These are phyloP conservation scores for Papilionanthe hybrid DNA, from an alignment of 116 monocot genomes.

Conservation along the genomic window DNA sequence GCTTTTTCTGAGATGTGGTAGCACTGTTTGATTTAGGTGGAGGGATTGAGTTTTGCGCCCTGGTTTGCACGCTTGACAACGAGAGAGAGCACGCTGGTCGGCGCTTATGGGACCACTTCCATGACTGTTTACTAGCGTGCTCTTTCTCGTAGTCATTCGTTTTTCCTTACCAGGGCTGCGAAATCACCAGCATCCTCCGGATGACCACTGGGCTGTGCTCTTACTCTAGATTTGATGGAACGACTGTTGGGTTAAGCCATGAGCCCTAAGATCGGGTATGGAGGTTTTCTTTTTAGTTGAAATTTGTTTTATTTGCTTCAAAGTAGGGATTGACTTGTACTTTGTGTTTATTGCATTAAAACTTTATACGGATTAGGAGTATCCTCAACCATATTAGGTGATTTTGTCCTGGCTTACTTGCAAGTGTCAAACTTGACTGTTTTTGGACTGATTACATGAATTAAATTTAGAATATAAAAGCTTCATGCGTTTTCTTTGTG, in stretches of 20 bases:
- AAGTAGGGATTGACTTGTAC: background rate
- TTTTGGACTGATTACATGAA: background rate
- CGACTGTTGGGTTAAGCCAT: background rate
- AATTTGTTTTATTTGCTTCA: background rate
- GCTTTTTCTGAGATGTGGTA: background rate
- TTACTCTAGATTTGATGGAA: too few relatives aligned
- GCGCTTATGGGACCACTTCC: slow-evolving; percentile 11
- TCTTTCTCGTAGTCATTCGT: slow-evolving; percentile 24
- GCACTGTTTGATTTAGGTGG: slow-evolving; percentile 6
- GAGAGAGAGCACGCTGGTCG: slow-evolving; percentile 36
- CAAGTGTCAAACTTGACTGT: background rate
- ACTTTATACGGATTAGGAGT: background rate
- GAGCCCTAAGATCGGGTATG: background rate
- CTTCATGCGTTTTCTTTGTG: background rate
- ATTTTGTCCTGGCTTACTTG: background rate
- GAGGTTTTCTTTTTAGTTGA: background rate
- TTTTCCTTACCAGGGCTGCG: background rate
- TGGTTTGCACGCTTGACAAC: slow-evolving; percentile 18
- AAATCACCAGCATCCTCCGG: background rate
- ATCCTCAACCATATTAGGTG: background rate
- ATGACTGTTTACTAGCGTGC: slow-evolving; percentile 25
- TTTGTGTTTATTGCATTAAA: background rate
- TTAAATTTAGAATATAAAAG: background rate
- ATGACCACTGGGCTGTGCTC: background rate
- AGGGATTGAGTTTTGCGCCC: background rate